Conservation (phyloP, 1,284 basidiomycete genomes). For the Fomes fomentarius region DNA sequence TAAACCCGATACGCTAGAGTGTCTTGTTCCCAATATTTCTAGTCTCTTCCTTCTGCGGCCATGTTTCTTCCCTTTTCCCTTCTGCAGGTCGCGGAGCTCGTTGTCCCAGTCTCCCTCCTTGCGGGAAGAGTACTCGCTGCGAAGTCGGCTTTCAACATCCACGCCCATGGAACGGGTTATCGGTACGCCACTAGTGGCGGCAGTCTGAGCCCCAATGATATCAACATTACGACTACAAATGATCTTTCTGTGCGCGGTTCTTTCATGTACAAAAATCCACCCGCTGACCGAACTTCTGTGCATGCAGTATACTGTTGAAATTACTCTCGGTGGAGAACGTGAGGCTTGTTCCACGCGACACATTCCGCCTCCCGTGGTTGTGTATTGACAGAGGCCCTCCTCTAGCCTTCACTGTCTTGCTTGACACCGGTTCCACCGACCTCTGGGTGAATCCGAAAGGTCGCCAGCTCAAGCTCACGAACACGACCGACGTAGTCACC, state of each 20-base stretch:
- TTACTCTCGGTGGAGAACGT: constrained; percentile 12
- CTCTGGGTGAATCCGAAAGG: constrained; percentile 64
- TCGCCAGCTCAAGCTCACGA: constrained; percentile 36
- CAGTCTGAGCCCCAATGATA: neutral
- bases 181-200: neutral
- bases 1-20: too few relatives aligned
- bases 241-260: neutral
- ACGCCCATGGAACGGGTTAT: neutral
- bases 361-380: too few relatives aligned
- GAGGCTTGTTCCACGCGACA: neutral
- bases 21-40: too few relatives aligned
- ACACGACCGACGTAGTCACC: constrained; percentile 41
- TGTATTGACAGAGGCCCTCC: neutral
- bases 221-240: neutral
- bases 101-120: neutral
- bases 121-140: neutral
- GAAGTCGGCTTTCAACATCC: neutral
- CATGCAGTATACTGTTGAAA: constrained; percentile 8
- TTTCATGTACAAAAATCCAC: neutral
- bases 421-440: constrained; percentile 78
- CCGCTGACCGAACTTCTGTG: neutral
- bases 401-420: constrained; percentile 38
- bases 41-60: neutral
- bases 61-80: neutral
- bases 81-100: constrained; percentile 1